Conservation (phyloP, 192 early-diverging fungal genomes). For the Coemansia sp. region DNA sequence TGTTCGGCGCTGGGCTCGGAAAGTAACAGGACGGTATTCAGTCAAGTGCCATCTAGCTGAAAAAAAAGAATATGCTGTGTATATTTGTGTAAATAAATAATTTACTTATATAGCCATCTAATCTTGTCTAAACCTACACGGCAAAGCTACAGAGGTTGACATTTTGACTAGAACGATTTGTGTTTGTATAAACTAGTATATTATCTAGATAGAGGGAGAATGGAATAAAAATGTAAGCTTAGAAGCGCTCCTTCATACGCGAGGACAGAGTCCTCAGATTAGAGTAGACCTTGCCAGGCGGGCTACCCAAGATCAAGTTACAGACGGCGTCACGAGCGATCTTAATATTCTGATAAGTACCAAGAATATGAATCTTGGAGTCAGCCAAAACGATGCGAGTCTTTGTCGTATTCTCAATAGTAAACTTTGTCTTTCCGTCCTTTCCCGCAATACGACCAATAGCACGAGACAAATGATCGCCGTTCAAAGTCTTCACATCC, state of each 20-base stretch:
- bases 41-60: no score
- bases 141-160: no score
- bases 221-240: conserved; percentile 22
- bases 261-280: conserved; percentile 84
- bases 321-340: conserved; percentile 94
- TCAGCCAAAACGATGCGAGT: conserved; percentile 97
- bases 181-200: background rate
- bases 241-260: conserved; percentile 96
- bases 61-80: no score
- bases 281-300: conserved; percentile 96
- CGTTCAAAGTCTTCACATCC: conserved; percentile 93
- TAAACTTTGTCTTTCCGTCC: conserved; percentile 95
- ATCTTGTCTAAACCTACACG: no score
- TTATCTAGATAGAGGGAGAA: background rate
- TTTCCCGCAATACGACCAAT: conserved; percentile 99
- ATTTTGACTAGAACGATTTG: no score
- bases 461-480: conserved; percentile 95
- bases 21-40: no score
- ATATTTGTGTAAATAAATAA: no score
- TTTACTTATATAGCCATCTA: no score
- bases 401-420: conserved; percentile 96
- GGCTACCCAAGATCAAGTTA: conserved; percentile 87
- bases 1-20: no score
- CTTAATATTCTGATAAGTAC: conserved; percentile 96
- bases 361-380: conserved; percentile 95